phyloP scores from a whole-genome alignment of 441 rosid species.

The Aleurites moluccanus region DNA sequence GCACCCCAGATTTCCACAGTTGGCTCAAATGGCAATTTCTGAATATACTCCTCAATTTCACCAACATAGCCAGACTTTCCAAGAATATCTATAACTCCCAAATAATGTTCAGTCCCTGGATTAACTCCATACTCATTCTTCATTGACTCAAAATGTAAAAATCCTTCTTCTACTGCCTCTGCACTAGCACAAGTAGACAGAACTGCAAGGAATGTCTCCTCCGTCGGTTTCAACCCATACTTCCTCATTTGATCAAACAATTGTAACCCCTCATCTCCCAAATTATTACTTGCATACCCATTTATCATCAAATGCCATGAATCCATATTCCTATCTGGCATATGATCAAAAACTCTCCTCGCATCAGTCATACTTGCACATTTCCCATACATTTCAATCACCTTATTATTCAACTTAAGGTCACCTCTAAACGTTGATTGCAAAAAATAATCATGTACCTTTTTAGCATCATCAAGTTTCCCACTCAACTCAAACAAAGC shows the following conservation, averaged over 20 bases:
- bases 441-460: conserved; percentile 82
- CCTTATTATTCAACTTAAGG: conserved; percentile 57
- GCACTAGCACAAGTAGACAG: conserved; percentile 72
- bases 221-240: conserved; percentile 59
- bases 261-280: conserved; percentile 90
- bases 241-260: conserved; percentile 71
- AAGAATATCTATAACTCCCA: conserved; percentile 64
- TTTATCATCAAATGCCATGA: conserved; percentile 87
- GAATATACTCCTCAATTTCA: conserved; percentile 61
- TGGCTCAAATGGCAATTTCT: conserved; percentile 63
- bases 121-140: conserved; percentile 19
- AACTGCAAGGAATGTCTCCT: conserved; percentile 67
- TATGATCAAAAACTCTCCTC: conserved; percentile 81
- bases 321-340: conserved; percentile 71
- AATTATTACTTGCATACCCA: conserved; percentile 62
- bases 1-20: conserved; percentile 72
- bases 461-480: conserved; percentile 73
- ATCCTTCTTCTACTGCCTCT: conserved; percentile 81
- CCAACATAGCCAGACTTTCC: conserved; percentile 75
- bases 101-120: conserved; percentile 57
- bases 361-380: conserved; percentile 74
- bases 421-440: conserved; percentile 66
- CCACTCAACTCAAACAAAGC: conserved; percentile 54
- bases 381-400: conserved; percentile 69
- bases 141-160: conserved; percentile 73